phyloP scores from a whole-genome alignment of 2,329 filamentous ascomycete genomes.

The Dothistroma septosporum region DNA sequence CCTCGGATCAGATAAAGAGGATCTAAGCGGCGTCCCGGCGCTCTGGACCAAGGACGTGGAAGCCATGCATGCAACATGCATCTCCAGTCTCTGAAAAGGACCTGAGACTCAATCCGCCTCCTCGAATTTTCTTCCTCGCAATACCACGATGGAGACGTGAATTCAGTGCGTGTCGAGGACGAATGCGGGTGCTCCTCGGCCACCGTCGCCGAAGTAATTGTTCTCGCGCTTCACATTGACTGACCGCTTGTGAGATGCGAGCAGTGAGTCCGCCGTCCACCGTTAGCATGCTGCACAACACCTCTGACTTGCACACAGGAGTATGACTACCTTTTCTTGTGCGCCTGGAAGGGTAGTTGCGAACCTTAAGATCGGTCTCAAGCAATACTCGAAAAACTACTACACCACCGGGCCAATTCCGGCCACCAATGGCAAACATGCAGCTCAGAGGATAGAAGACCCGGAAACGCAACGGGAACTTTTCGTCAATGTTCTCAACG shows the following conservation, averaged over 20 bases:
- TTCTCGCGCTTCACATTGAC: background rate
- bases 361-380: slow-evolving; percentile 22
- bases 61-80: background rate
- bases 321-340: slow-evolving; percentile 37
- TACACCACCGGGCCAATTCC: slow-evolving; percentile 6
- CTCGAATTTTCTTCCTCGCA: too few species aligned
- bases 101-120: too few species aligned
- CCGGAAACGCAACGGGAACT: slow-evolving; percentile 55
- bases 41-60: background rate
- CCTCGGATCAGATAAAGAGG: background rate
- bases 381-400: slow-evolving; percentile 18
- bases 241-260: background rate
- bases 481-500: slow-evolving; percentile 78
- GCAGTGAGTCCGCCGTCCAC: background rate
- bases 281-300: background rate
- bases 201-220: too few species aligned
- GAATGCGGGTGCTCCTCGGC: too few species aligned
- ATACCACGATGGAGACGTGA: too few species aligned
- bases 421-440: slow-evolving; percentile 24
- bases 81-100: too few species aligned
- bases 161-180: too few species aligned
- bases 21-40: background rate
- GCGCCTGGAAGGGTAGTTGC: slow-evolving; percentile 35
- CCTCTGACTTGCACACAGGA: slow-evolving; percentile 24
- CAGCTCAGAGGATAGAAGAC: slow-evolving; percentile 21